A percentile compares a stretch with the other conserved stretches of the same genome.
These are phyloP conservation scores for Fusarium miscanthi DNA, from an alignment of 2,329 filamentous ascomycete species.

Conservation along the genomic window DNA sequence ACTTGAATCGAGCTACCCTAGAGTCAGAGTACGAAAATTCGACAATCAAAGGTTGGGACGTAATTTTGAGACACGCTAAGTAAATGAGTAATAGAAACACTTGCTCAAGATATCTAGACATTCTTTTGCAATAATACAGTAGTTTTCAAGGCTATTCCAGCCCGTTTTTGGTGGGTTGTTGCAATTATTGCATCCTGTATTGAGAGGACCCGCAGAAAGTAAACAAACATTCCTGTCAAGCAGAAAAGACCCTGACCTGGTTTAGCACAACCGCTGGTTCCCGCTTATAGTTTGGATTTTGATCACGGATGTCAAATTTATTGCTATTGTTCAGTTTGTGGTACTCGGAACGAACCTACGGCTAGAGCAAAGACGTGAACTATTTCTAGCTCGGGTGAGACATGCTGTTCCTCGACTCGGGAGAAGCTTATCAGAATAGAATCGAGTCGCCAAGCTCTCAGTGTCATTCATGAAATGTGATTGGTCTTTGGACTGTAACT, in stretches of 20 bases:
- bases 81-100: rapidly evolving
- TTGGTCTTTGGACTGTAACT: constrained; percentile 2
- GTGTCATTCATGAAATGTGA: constrained; percentile 22
- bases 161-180: rapidly evolving
- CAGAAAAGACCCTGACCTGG: constrained; percentile 12
- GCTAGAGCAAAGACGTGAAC: background rate
- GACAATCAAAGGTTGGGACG: rapidly evolving
- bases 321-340: background rate
- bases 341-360: background rate
- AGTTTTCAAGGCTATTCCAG: rapidly evolving
- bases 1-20: background rate
- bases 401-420: background rate
- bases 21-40: background rate
- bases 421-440: too few species aligned
- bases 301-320: background rate
- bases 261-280: constrained; percentile 15
- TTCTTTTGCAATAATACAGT: rapidly evolving
- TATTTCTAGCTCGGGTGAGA: background rate
- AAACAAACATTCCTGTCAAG: background rate
- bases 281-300: constrained; percentile 3
- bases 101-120: rapidly evolving
- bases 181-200: background rate
- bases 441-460: background rate
- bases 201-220: background rate
- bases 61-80: rapidly evolving